A percentile compares a stretch with the other conserved stretches of the same genome.
Conservation (phyloP, 1,139 yeast genomes). For the Taiozyma sp. region DNA sequence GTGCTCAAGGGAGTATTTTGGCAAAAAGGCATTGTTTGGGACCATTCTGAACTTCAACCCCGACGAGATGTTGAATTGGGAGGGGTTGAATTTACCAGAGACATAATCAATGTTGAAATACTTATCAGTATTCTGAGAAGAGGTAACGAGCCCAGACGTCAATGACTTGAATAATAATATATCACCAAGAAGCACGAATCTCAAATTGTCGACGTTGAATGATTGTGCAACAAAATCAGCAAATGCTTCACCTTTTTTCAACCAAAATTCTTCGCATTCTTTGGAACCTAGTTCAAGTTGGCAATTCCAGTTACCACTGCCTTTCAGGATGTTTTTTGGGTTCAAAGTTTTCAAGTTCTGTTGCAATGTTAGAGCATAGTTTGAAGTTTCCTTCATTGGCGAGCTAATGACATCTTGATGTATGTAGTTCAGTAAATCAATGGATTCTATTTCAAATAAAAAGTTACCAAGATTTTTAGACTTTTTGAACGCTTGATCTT, state of each 20-base stretch:
- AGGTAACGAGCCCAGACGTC: not conserved
- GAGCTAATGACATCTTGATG: constrained; percentile 31
- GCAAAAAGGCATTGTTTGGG: constrained; percentile 16
- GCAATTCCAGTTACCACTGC: constrained; percentile 30
- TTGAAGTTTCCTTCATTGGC: constrained; percentile 42
- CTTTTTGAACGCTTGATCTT: constrained; percentile 19
- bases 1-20: constrained; percentile 16
- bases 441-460: constrained; percentile 39
- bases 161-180: constrained; percentile 3
- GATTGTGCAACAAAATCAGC: constrained; percentile 25
- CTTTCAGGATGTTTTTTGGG: constrained; percentile 36
- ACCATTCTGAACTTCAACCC: constrained; percentile 2
- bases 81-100: constrained; percentile 19
- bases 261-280: constrained; percentile 35
- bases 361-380: constrained; percentile 34
- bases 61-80: constrained; percentile 7
- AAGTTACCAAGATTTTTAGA: constrained; percentile 30
- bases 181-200: constrained; percentile 30
- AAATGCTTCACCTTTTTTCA: constrained; percentile 30
- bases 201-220: constrained; percentile 28
- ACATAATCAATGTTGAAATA: constrained; percentile 33
- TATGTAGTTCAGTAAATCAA: constrained; percentile 39
- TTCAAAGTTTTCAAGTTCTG: constrained; percentile 26
- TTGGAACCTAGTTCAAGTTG: constrained; percentile 20
- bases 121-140: constrained; percentile 21